A percentile compares a stretch with the other conserved stretches of the same genome.
phyloP scores from a whole-genome alignment of 2,329 filamentous ascomycete species.

The Stagonosporopsis vannaccii region DNA sequence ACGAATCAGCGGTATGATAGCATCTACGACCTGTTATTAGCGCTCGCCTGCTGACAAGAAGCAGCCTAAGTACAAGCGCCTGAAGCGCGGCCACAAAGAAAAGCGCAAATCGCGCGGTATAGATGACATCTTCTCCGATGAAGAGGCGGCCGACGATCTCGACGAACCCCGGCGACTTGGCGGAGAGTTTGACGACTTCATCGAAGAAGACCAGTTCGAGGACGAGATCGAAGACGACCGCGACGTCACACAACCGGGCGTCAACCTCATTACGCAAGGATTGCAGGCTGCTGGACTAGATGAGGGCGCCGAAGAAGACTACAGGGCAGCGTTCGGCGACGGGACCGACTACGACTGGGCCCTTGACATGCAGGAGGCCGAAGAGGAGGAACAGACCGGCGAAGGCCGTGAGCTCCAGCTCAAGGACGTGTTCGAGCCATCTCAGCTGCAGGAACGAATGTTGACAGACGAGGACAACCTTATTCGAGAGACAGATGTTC shows the following conservation, averaged over 20 bases:
- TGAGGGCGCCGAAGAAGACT: slow-evolving; percentile 91
- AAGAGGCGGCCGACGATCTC: slow-evolving; percentile 73
- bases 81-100: slow-evolving; percentile 88
- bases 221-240: slow-evolving; percentile 86
- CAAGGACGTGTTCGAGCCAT: slow-evolving; percentile 98
- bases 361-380: slow-evolving; percentile 84
- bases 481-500: slow-evolving; percentile 87
- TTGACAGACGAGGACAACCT: slow-evolving; percentile 94
- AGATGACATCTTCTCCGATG: slow-evolving; percentile 93
- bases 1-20: slow-evolving; percentile 69
- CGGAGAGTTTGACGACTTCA: slow-evolving; percentile 73
- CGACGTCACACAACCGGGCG: slow-evolving; percentile 83
- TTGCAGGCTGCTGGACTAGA: slow-evolving; percentile 86
- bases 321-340: slow-evolving; percentile 94
- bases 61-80: slow-evolving; percentile 90
- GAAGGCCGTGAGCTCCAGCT: slow-evolving; percentile 88
- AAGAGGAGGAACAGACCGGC: slow-evolving; percentile 76
- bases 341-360: slow-evolving; percentile 97
- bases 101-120: slow-evolving; percentile 73
- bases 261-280: slow-evolving; percentile 71
- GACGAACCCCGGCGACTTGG: slow-evolving; percentile 51
- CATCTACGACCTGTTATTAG: neutral
- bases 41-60: slow-evolving; percentile 14
- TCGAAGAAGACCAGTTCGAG: slow-evolving; percentile 85
- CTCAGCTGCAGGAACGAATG: slow-evolving; percentile 90